Evolutionary conservation across 441 rosid species (phyloP).

Genomic region (Pelargonium citronellum): DNA sequence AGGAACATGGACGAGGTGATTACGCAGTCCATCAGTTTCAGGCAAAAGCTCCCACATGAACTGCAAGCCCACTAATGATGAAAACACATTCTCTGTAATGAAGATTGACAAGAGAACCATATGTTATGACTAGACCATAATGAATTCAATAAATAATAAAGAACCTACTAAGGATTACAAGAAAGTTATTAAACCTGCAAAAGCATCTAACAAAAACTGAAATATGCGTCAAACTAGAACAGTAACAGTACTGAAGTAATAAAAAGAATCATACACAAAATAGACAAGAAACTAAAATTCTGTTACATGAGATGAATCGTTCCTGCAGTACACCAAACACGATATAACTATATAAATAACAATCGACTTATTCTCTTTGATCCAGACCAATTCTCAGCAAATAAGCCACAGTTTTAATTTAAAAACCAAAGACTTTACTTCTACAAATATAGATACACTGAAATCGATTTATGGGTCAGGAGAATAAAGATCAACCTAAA

Average conservation of each 20-base stretch:
- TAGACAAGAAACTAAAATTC: constrained; percentile 3
- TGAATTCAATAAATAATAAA: neutral
- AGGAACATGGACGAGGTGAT: constrained; percentile 90
- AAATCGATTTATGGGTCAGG: too few relatives aligned
- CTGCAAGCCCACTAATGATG: constrained; percentile 86
- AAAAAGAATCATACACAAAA: constrained; percentile 5
- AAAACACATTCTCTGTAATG: constrained; percentile 75
- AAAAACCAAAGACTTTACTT: too few relatives aligned
- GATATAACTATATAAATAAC: too few relatives aligned
- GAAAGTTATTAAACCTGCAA: constrained; percentile 5
- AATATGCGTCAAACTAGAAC: neutral
- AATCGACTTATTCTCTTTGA: too few relatives aligned
- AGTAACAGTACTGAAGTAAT: neutral
- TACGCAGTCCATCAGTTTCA: constrained; percentile 47
- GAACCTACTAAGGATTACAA: constrained; percentile 1
- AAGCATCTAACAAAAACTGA: constrained; percentile 7
- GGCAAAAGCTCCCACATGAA: constrained; percentile 82
- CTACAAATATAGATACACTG: too few relatives aligned
- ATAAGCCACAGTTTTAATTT: neutral
- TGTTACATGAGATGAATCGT: constrained; percentile 8
- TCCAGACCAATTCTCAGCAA: too few relatives aligned
- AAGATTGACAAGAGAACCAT: constrained; percentile 22
- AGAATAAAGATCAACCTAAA: too few relatives aligned
- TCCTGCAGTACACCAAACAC: too few relatives aligned
- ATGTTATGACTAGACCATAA: constrained; percentile 1